Evolutionary conservation across 306 rosid species (phyloP), one percentile per base, ranked within the genome.

Genomic region (Quercus wislizeni): DNA sequence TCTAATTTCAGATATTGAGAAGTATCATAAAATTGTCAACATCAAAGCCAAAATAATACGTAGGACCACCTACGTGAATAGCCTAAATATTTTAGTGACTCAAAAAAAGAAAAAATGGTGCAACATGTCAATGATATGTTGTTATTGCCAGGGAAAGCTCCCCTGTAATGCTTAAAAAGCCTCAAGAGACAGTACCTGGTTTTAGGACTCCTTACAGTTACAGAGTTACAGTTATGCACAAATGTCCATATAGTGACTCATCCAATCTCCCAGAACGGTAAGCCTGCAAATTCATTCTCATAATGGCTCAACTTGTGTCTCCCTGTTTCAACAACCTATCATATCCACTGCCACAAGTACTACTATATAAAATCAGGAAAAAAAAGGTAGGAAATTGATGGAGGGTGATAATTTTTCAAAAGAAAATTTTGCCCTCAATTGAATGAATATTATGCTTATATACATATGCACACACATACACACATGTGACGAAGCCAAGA

Each of bases 221-320:
- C 46, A 38, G 46, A 38, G 46, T 74, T 49, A 20, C 18, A 55
- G 65, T 20, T 71, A 35, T 75, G 76, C 73, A 76, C 65, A 61
- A 70, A 46, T 23, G 69, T 27, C 55, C 78, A 71, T 46, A 63
- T 55, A n/a, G 2, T 62, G 56, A 33, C 62, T n/a, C 30, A 52
- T 30, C 18, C 54, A 38, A 33, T 68, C 62, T 28, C 31, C 12
- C 10, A 19, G 1, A 21, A 61, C 25, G 56, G 59, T 55, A 33
- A 27, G 67, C 69, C 46, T 38, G 68, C 46, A 77, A 38, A 64
- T 20, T 54, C 74, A 55, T 64, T 14, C 5, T 1, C 63, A 30
- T 21, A 46, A 20, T 12, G 80, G 55, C 38, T 77, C 74, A 55
- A 35, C 41, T 23, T n/a, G 67, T 28, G 55, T 31, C 18, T 68